Conservation (phyloP, 2,329 filamentous ascomycete species). For the Sporothrix dimorphospora region DNA sequence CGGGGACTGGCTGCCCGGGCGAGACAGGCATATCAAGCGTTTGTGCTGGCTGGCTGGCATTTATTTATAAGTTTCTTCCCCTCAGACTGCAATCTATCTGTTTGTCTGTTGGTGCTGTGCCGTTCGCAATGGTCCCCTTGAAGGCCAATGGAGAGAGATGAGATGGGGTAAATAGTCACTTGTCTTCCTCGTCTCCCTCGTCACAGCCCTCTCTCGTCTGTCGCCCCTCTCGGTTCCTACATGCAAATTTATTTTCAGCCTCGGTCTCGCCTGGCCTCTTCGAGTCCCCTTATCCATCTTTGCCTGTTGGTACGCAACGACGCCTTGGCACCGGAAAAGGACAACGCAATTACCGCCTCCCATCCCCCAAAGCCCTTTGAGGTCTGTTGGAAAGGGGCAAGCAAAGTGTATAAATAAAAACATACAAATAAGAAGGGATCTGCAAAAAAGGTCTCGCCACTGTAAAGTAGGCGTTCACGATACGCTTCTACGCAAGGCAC, state of each 20-base stretch:
- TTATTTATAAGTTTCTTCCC: background rate
- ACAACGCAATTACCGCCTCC: background rate
- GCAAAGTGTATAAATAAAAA: background rate
- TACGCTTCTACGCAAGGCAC: background rate
- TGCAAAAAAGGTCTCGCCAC: background rate
- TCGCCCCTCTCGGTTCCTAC: background rate
- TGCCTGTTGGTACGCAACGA: background rate
- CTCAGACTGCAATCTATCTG: background rate
- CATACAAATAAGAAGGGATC: background rate
- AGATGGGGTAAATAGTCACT: background rate
- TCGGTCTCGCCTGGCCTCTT: background rate
- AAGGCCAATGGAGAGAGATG: background rate
- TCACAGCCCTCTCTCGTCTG: too few species aligned
- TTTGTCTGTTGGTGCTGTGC: background rate
- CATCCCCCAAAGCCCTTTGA: background rate
- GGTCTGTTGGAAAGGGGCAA: background rate
- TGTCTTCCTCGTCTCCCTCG: background rate
- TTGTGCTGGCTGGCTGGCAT: background rate
- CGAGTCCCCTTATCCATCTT: background rate
- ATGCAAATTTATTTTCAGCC: background rate
- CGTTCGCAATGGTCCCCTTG: background rate
- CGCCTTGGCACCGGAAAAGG: background rate
- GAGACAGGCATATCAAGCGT: too few species aligned
- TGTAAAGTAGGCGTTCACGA: background rate
- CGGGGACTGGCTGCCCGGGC: too few species aligned